These are phyloP conservation scores for Oryza longistaminata DNA, from an alignment of 176 grass and related monocot species.

Conservation along the genomic window DNA sequence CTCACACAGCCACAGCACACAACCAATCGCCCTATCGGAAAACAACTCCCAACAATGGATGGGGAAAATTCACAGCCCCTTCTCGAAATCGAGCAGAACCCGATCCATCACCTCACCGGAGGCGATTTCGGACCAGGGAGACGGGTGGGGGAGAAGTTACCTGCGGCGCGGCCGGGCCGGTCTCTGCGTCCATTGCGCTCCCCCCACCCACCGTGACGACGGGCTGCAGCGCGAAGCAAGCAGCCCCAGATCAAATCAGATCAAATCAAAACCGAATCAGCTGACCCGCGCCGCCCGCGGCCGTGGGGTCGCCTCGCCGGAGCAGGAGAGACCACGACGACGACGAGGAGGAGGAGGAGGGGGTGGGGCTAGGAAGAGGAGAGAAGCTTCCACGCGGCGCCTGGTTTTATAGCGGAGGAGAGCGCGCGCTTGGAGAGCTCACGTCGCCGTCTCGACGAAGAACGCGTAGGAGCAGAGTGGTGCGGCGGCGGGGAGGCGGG, in stretches of 20 bases:
- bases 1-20: neutral
- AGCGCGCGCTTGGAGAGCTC: slow-evolving; percentile 24
- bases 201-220: neutral
- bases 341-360: neutral
- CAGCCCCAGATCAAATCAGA: neutral
- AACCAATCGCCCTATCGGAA: too few relatives aligned
- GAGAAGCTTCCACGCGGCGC: slow-evolving; percentile 19
- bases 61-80: neutral
- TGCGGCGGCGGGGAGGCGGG: neutral
- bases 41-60: neutral
- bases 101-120: neutral
- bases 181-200: slow-evolving; percentile 49
- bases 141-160: slow-evolving; percentile 1
- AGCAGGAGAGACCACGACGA: slow-evolving; percentile 22
- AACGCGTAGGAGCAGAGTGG: slow-evolving; percentile 43
- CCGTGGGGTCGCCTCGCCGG: neutral
- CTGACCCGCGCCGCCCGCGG: neutral
- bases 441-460: slow-evolving; percentile 43
- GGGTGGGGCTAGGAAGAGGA: neutral
- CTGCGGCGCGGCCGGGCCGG: slow-evolving; percentile 39
- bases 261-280: neutral
- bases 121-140: too few relatives aligned
- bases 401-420: slow-evolving; percentile 22
- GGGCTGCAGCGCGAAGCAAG: neutral
- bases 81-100: neutral